These are phyloP conservation scores for Aspergillus novoparasiticus DNA, from an alignment of 2,329 filamentous ascomycete species.

Conservation along the genomic window DNA sequence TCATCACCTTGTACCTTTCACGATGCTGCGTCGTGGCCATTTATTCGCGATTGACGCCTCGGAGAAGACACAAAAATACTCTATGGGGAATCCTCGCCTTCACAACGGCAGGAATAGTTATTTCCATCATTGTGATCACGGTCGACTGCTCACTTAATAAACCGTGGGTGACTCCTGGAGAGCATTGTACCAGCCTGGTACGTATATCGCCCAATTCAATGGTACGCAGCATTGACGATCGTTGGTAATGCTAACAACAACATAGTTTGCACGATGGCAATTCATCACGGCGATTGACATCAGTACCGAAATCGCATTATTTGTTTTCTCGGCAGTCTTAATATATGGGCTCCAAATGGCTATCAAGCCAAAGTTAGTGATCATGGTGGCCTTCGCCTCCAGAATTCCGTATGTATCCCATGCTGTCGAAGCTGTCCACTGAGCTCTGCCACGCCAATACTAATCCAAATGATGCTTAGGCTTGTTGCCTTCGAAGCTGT, in stretches of 20 bases:
- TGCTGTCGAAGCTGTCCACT: neutral
- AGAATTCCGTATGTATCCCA: slow-evolving; percentile 29
- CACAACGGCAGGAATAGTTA: slow-evolving; percentile 20
- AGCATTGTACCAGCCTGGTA: slow-evolving; percentile 7
- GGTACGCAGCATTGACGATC: neutral
- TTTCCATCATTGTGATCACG: neutral
- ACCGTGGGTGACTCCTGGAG: slow-evolving; percentile 6
- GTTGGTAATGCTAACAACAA: neutral
- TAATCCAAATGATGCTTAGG: slow-evolving; percentile 11
- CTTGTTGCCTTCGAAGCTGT: slow-evolving; percentile 31
- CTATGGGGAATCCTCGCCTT: slow-evolving; percentile 31
- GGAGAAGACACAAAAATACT: slow-evolving; percentile 31
- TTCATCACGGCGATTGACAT: slow-evolving; percentile 27
- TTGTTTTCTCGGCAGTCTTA: slow-evolving; percentile 19
- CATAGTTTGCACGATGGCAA: slow-evolving; percentile 24
- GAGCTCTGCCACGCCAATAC: neutral
- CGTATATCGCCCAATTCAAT: neutral
- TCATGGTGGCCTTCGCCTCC: slow-evolving; percentile 22
- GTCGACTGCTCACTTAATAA: slow-evolving; percentile 6
- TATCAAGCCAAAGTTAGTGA: slow-evolving; percentile 21
- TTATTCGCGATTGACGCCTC: slow-evolving; percentile 41
- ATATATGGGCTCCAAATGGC: slow-evolving; percentile 25
- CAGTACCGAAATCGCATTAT: slow-evolving; percentile 23
- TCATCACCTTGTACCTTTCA: slow-evolving; percentile 41
- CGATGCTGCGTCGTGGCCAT: slow-evolving; percentile 13